Conservation (phyloP, 2,329 filamentous ascomycete species). For the Zymoseptoria crescenta region DNA sequence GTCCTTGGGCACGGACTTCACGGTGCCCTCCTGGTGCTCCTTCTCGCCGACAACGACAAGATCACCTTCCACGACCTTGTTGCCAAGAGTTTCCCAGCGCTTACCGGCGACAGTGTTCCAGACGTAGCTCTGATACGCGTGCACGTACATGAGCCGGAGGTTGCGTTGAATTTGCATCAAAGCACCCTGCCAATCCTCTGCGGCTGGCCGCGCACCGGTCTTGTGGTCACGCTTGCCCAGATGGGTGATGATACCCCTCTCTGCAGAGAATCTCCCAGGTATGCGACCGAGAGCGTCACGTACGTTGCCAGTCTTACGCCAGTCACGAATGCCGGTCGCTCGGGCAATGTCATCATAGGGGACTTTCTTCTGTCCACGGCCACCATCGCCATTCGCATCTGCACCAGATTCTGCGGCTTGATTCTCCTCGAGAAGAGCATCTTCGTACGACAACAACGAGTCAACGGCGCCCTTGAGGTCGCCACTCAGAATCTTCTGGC, state of each 20-base stretch:
- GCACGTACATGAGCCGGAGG: constrained; percentile 86
- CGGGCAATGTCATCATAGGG: constrained; percentile 71
- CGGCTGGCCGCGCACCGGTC: constrained; percentile 40
- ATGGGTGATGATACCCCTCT: constrained; percentile 70
- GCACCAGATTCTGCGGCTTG: constrained; percentile 31
- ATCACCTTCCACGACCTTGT: constrained; percentile 72
- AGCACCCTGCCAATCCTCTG: constrained; percentile 71
- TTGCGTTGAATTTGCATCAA: constrained; percentile 72
- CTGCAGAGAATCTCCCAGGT: constrained; percentile 74
- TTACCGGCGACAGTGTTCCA: constrained; percentile 84
- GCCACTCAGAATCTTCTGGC: constrained; percentile 72
- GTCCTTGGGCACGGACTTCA: constrained; percentile 27
- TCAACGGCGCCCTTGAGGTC: constrained; percentile 76
- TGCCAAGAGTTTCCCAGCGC: constrained; percentile 69
- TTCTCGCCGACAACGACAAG: constrained; percentile 63
- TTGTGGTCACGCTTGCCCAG: constrained; percentile 45
- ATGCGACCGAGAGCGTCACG: constrained; percentile 57
- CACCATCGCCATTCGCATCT: constrained; percentile 1
- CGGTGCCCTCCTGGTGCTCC: constrained; percentile 37
- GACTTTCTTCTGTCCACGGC: constrained; percentile 35
- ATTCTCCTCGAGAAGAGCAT: constrained; percentile 51
- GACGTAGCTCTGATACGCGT: constrained; percentile 89
- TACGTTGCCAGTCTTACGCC: constrained; percentile 47
- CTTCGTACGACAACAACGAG: constrained; percentile 65
- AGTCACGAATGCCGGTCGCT: constrained; percentile 69